Evolutionary conservation across 2,329 filamentous ascomycete genomes (phyloP).

Genomic region (Colletotrichum horii): DNA sequence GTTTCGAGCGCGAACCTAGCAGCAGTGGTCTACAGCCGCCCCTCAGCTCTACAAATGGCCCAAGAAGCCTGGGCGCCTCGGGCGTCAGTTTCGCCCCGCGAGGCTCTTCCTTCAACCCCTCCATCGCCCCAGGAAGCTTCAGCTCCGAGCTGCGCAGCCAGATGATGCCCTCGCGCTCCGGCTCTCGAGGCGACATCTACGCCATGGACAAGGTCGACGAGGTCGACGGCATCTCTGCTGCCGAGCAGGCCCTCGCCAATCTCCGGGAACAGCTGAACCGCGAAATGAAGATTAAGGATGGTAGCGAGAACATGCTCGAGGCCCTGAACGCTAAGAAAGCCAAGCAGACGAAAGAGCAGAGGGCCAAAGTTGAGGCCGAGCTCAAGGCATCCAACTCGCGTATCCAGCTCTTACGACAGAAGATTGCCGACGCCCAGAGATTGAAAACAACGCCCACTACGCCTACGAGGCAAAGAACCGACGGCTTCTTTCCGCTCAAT

Average conservation of each 20-base stretch:
- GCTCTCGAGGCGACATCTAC: slow-evolving; percentile 59
- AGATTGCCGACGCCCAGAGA: slow-evolving; percentile 64
- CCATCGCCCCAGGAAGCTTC: slow-evolving; percentile 82
- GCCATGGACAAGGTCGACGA: slow-evolving; percentile 67
- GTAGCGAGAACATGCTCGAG: slow-evolving; percentile 97
- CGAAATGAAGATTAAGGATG: slow-evolving; percentile 97
- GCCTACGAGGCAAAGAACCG: slow-evolving; percentile 56
- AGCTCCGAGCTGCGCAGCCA: slow-evolving; percentile 83
- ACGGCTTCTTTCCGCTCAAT: slow-evolving; percentile 46
- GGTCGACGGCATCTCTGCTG: slow-evolving; percentile 57
- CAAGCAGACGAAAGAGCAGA: slow-evolving; percentile 91
- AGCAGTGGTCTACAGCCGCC: slow-evolving; percentile 50
- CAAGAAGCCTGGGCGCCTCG: slow-evolving; percentile 56
- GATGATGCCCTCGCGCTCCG: slow-evolving; percentile 68
- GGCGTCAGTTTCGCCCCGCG: slow-evolving; percentile 69
- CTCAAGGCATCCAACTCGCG: slow-evolving; percentile 84
- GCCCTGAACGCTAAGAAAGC: slow-evolving; percentile 93
- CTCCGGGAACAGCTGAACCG: slow-evolving; percentile 88
- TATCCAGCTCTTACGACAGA: slow-evolving; percentile 65
- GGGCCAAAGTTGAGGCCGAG: slow-evolving; percentile 82
- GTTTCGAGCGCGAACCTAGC: slow-evolving; percentile 60
- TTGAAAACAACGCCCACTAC: slow-evolving; percentile 53
- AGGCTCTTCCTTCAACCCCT: slow-evolving; percentile 72
- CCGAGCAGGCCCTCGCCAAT: slow-evolving; percentile 76
- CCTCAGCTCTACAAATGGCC: slow-evolving; percentile 24